Evolutionary conservation across 352 stramenopile genomes (phyloP), one percentile per base, ranked within the genome.

Genomic region (Phytopythium kandeliae): DNA sequence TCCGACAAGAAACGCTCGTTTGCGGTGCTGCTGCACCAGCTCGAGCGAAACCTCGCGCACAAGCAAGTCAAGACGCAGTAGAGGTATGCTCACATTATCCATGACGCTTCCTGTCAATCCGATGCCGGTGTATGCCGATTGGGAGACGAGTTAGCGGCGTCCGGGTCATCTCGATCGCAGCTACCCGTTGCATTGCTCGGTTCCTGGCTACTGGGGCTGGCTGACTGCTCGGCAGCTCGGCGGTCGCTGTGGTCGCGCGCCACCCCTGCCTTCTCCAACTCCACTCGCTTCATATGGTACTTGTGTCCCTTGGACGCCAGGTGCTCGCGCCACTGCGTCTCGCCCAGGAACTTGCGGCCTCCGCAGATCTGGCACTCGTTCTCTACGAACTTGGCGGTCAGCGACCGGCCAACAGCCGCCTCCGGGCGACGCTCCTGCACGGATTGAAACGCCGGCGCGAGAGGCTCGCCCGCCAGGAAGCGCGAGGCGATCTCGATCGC

Each of bases 221-320:
- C 33, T n/a, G 15, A 65, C 55, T 54, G 45, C 48, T 61, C 47
- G 50, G 35, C 67, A 12, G 43, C 33, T 10, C 37, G 35, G 17
- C 52, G 42, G 19, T 30, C 57, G 50, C 65, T 69, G 26, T 49
- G 30, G 2, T 26, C 36, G 1, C 31, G 30, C 25, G 35, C 25
- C n/a, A 22, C 26, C 0, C 41, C 49, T 22, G 37, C 53, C 48
- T 70, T 80, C 47, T 87, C 67, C 17, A 87, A 70, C 42, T 82
- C 64, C 16, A 89, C 42, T 3, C 82, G 71, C 43, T 87, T 89
- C 43, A 91, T n/a, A 64, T 93, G 78, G 36, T 74, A 91, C 38
- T 81, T 80, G 65, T 93, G 83, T 11, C 79, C 75, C 45, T 93
- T 93, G 33, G 83, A 93, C n/a, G 62, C 53, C 56, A 90, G 59